Evolutionary conservation across 2,329 filamentous ascomycete species (phyloP), one percentile per base, ranked within the genome.

Genomic region (Alternaria arbusti): DNA sequence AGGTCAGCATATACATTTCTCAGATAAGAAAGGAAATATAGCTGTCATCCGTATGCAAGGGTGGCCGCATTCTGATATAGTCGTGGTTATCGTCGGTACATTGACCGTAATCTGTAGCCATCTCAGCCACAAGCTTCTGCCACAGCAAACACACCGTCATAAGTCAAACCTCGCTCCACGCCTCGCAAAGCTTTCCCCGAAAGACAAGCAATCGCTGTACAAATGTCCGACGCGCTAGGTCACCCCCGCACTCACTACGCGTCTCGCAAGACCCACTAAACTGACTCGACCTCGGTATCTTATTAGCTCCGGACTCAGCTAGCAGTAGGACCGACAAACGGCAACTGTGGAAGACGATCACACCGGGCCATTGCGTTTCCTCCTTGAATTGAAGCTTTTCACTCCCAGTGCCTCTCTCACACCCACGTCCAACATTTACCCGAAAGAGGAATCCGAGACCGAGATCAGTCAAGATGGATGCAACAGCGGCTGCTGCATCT

Each of bases 401-500:
- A 25, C 22, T 17, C n/a, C 15, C 28, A 17, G 47, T 25, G 1
- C 54, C 23, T 30, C 43, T 28, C n/a, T 28, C 6, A 5, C 17
- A 12, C 15, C 23, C 12, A 22, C 15, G 20, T 30, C 10, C 11
- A 40, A 23, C n/a, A 45, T 11, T 13, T 23, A 15, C 15, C 2
- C 15, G 6, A 10, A 47, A 22, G 23, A 49, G 12, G 17, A 51
- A 12, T 17, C 28, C 22, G 13, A 26, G 12, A 17, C 36, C 36
- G 23, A 54, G 11, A 40, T 15, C 9, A 10, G 54, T 40, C 50
- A 36, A 46, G 15, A 77, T 74, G 71, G 65, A 65, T 17, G 60
- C 62, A 8, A 63, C 72, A n/a, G 64, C 69, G 23, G 69, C 66
- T 61, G 73, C 70, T 40, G 72, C 74, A 26, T 73, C 74, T 25